Evolutionary conservation across 306 rosid genomes (phyloP), one percentile per base, ranked within the genome.

Genomic region (Lotus japonicus): DNA sequence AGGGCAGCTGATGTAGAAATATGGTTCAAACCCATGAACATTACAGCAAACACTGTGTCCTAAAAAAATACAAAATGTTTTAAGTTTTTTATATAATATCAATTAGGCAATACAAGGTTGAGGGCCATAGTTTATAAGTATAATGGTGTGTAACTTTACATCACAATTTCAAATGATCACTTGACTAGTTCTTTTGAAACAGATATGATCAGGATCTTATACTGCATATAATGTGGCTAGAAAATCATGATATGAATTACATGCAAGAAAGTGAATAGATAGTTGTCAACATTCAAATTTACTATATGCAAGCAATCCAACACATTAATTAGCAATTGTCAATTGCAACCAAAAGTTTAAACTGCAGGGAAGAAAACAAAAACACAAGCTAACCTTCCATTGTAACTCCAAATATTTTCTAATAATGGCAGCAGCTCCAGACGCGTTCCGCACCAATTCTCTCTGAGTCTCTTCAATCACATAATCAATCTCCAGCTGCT

Each of bases 21-120:
- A 94, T 21, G 99, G 99, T 78, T 94, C 97, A 60, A 94, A 94
- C 23, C 99, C 99, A 55, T 94, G 97, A 78, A 90, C 96, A 15
- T 88, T 83, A 85, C 96, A 88, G 77, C 99, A 94, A 48, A 94
- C 90, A 70, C 99, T 90, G 58, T 86, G 92, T 59, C 99, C 99
- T 94, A 76, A 58, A n/a, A 80, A 59, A 79, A 48, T 2, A 23
- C 60, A 80, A 68, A 66, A 70, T 28, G 62, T n/a, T n/a, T n/a
- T 0, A 9, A 70, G 18, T 58, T 59, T 49, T 44, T 72, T 61
- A 63, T 63, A 42, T 26, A 26, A 26, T 26, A 2, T 66, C 64
- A 39, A 42, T 5, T 59, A 59, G 6, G 6, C 17, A 16, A 17
- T 19, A 50, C 54, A 36, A 21, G 33, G 56, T 57, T 56, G 39